Evolutionary conservation across 352 stramenopile genomes (phyloP).

Genomic region (Globisporangium cederbergense): DNA sequence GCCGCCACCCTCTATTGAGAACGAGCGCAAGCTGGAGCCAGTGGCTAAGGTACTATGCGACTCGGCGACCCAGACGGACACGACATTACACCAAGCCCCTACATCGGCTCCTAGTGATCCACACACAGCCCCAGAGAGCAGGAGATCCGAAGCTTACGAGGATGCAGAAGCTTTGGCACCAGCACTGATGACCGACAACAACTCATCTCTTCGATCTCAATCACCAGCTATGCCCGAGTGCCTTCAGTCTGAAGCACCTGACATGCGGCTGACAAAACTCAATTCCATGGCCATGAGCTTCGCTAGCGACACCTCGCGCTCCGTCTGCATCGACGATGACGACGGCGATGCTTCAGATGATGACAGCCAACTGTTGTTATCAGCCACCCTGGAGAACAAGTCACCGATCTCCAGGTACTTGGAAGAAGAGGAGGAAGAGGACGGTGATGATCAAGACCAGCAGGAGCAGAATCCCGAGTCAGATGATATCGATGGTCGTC

Average conservation of each 20-base stretch:
- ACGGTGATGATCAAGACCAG: neutral
- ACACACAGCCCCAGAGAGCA: no score
- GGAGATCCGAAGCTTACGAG: neutral
- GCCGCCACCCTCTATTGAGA: neutral
- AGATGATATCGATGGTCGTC: neutral
- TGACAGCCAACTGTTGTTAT: neutral
- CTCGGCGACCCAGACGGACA: neutral
- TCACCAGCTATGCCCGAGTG: neutral
- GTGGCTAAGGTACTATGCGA: neutral
- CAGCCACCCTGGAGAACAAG: neutral
- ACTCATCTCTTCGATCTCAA: neutral
- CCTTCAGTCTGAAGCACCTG: neutral
- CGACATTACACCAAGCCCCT: neutral
- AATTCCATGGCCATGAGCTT: conserved; percentile 1
- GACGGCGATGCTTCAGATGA: neutral
- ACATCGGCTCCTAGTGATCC: neutral
- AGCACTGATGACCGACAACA: neutral
- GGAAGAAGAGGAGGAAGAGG: conserved; percentile 1
- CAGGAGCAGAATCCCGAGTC: neutral
- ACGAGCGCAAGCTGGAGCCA: neutral
- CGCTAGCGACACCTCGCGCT: neutral
- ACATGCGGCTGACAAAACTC: neutral
- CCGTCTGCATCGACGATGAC: neutral
- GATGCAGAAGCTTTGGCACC: neutral
- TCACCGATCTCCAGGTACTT: conserved; percentile 10